Percentiles rank a stretch among this genome's conserved stretches.
Conservation (phyloP, 257 asterid species). For the Solanum piurae region DNA sequence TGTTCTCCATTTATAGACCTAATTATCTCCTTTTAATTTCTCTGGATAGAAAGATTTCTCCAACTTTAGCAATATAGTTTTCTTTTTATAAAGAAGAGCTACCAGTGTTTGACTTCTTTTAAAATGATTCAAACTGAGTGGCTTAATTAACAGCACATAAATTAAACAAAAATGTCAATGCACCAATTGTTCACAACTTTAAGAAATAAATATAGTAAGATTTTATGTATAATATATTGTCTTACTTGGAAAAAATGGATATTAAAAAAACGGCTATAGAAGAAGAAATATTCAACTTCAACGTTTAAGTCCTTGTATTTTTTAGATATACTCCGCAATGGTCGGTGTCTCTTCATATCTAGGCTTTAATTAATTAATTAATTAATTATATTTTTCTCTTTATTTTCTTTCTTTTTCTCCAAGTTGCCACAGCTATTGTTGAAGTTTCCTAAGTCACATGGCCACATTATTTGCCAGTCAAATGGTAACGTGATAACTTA, state of each 20-base stretch:
- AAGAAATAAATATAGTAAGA: neutral
- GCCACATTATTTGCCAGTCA: conserved; percentile 36
- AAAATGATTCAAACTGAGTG: conserved; percentile 42
- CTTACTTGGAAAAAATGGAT: neutral
- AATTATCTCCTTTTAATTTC: neutral
- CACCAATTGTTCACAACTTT: conserved; percentile 25
- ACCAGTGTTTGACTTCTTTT: conserved; percentile 53
- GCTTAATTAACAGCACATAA: conserved; percentile 13
- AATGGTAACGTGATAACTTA: conserved; percentile 12
- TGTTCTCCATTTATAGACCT: conserved; percentile 3
- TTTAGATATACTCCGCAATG: conserved; percentile 23
- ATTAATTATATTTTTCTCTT: neutral
- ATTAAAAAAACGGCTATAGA: conserved; percentile 10
- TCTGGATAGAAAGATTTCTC: conserved; percentile 1
- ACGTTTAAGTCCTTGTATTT: conserved; percentile 67
- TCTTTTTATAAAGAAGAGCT: conserved; percentile 30
- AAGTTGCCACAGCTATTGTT: conserved; percentile 7
- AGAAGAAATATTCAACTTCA: conserved; percentile 72
- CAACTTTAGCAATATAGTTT: conserved; percentile 16
- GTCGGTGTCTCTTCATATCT: conserved; percentile 9
- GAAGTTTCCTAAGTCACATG: conserved; percentile 30
- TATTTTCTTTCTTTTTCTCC: neutral
- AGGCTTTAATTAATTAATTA: neutral
- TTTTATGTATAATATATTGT: neutral
- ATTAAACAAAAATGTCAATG: conserved; percentile 55